These are phyloP conservation scores for Penicillium roqueforti DNA, from an alignment of 495 filamentous ascomycete genomes.

Conservation along the genomic window DNA sequence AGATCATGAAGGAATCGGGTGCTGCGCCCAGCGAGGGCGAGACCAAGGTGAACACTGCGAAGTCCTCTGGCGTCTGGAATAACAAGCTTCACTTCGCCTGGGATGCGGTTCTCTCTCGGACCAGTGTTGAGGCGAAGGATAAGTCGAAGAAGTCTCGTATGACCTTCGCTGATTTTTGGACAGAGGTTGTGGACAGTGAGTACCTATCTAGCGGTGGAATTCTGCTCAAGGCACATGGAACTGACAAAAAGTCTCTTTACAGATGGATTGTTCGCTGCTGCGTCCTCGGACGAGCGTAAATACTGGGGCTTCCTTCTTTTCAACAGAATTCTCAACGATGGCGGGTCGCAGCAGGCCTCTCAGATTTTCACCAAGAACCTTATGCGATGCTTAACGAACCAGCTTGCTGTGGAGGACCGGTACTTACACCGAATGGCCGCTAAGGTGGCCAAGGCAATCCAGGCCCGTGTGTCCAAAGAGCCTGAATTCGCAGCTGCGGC, in stretches of 20 bases:
- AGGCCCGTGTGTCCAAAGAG: slow-evolving; percentile 59
- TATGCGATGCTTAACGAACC: slow-evolving; percentile 79
- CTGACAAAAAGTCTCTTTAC: slow-evolving; percentile 11
- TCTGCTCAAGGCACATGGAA: background rate
- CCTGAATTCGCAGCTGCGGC: slow-evolving; percentile 57
- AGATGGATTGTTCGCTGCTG: slow-evolving; percentile 78
- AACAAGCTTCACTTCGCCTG: slow-evolving; percentile 84
- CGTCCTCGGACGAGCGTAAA: slow-evolving; percentile 81
- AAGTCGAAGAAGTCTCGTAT: slow-evolving; percentile 37
- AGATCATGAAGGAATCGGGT: slow-evolving; percentile 74
- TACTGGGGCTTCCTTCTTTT: slow-evolving; percentile 88
- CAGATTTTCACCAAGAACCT: slow-evolving; percentile 76
- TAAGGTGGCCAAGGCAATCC: slow-evolving; percentile 64
- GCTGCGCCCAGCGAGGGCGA: slow-evolving; percentile 45
- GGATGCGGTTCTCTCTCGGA: slow-evolving; percentile 61
- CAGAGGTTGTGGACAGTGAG: slow-evolving; percentile 80
- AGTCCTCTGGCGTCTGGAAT: slow-evolving; percentile 70
- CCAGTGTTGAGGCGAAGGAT: slow-evolving; percentile 27
- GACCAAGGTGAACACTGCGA: slow-evolving; percentile 38
- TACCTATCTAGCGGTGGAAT: slow-evolving; percentile 12
- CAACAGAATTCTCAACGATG: slow-evolving; percentile 58
- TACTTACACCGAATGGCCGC: slow-evolving; percentile 79
- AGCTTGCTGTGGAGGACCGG: slow-evolving; percentile 75
- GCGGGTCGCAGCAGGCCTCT: slow-evolving; percentile 43
- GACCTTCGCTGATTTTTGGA: slow-evolving; percentile 78